Conservation (phyloP, 768 basidiomycete species). For the Udeniomyces megalosporus region DNA sequence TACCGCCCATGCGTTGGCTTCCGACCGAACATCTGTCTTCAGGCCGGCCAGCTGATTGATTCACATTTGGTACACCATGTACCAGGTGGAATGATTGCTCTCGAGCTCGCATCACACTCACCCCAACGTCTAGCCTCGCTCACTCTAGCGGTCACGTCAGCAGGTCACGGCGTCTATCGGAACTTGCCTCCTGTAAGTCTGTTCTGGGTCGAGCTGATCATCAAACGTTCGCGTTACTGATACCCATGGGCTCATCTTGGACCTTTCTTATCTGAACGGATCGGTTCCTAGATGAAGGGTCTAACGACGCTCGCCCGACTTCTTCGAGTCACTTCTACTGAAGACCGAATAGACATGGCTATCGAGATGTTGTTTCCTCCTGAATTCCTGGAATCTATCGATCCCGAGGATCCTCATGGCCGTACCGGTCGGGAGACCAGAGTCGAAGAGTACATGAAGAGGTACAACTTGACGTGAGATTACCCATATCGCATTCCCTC, state of each 20-base stretch:
- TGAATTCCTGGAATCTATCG: constrained; percentile 45
- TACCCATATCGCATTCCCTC: no score
- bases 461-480: background rate
- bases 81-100: constrained; percentile 12
- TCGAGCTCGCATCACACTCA: constrained; percentile 49
- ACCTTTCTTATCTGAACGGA: background rate
- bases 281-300: constrained; percentile 17
- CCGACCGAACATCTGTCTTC: background rate
- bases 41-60: background rate
- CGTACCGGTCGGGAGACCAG: constrained; percentile 52
- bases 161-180: constrained; percentile 42
- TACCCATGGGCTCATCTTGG: no score
- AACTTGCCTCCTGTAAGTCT: constrained; percentile 41
- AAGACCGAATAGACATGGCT: constrained; percentile 38
- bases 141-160: constrained; percentile 50
- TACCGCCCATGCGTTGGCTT: background rate
- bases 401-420: constrained; percentile 37
- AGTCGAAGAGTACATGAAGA: constrained; percentile 30
- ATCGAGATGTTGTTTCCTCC: constrained; percentile 41
- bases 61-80: background rate
- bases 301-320: constrained; percentile 9
- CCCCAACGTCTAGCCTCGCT: constrained; percentile 53
- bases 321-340: constrained; percentile 22
- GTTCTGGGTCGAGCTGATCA: no score
- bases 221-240: no score